Conservation (phyloP, 2,329 filamentous ascomycete genomes). For the Nigrograna mackinnonii region DNA sequence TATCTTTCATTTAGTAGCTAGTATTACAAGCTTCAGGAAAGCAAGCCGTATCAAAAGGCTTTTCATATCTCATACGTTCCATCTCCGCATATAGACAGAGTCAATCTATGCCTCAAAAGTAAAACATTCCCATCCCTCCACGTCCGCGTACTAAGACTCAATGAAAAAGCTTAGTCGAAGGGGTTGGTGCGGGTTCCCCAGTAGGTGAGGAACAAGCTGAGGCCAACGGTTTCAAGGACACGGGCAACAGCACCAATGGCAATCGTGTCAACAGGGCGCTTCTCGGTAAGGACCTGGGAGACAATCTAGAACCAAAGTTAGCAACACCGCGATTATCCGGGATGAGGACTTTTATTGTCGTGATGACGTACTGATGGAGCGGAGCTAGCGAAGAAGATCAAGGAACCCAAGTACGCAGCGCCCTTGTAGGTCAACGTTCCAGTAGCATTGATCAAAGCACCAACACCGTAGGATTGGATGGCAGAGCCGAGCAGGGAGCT, state of each 20-base stretch:
- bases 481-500: slow-evolving; percentile 87
- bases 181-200: slow-evolving; percentile 96
- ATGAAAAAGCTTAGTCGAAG: slow-evolving; percentile 69
- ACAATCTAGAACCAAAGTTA: slow-evolving; percentile 74
- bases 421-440: slow-evolving; percentile 97
- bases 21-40: background rate
- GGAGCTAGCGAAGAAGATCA: slow-evolving; percentile 90
- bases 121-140: background rate
- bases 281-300: slow-evolving; percentile 85
- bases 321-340: slow-evolving; percentile 3
- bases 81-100: background rate
- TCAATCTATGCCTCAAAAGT: background rate
- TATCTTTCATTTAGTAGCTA: too few relatives aligned
- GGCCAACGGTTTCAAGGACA: slow-evolving; percentile 88
- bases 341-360: background rate
- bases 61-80: background rate
- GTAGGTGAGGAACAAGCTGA: slow-evolving; percentile 92
- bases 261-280: slow-evolving; percentile 87
- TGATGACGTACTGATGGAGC: slow-evolving; percentile 74
- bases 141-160: too few relatives aligned
- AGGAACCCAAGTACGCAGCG: slow-evolving; percentile 84
- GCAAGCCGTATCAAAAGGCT: background rate
- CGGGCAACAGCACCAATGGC: slow-evolving; percentile 83
- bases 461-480: slow-evolving; percentile 87
- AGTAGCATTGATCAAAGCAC: slow-evolving; percentile 84